phyloP scores from a whole-genome alignment of 306 rosid genomes.

The Fagus crenata region DNA sequence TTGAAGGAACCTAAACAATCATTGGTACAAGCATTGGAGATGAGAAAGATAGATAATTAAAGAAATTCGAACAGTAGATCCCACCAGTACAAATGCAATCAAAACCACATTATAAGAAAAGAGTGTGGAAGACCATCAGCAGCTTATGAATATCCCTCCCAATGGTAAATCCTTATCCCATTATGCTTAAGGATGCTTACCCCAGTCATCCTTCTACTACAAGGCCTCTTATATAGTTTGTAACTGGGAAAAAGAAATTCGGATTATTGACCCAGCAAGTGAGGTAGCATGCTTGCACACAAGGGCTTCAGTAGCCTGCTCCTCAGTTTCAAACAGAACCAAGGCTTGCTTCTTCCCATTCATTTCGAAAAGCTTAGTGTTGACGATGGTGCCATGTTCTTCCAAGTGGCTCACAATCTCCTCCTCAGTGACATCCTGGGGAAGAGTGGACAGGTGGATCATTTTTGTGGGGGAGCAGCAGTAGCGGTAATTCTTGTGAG shows the following conservation, averaged over 20 bases:
- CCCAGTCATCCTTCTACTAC: conserved; percentile 30
- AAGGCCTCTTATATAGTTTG: conserved; percentile 55
- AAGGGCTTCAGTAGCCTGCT: conserved; percentile 94
- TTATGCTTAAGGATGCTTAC: conserved; percentile 43
- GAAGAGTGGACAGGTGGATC: conserved; percentile 90
- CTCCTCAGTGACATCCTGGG: conserved; percentile 83
- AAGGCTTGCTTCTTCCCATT: conserved; percentile 97
- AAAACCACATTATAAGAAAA: conserved; percentile 59
- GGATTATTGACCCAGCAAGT: conserved; percentile 69
- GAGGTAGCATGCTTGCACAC: conserved; percentile 95
- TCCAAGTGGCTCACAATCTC: conserved; percentile 76
- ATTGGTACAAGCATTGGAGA: conserved; percentile 47
- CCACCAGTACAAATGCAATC: conserved; percentile 48
- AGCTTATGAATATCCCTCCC: conserved; percentile 49
- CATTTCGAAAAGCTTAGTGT: conserved; percentile 91
- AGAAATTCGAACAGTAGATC: conserved; percentile 36
- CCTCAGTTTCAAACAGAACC: conserved; percentile 87
- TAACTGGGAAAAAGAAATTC: conserved; percentile 94
- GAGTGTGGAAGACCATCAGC: conserved; percentile 43
- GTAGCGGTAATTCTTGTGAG: conserved; percentile 94
- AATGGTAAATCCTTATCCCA: conserved; percentile 52
- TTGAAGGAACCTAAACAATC: conserved; percentile 40
- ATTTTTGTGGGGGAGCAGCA: conserved; percentile 98
- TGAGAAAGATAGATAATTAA: conserved; percentile 36
- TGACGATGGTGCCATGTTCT: conserved; percentile 74